phyloP scores from a whole-genome alignment of 768 basidiomycete genomes.

The Lactifluus volemus region DNA sequence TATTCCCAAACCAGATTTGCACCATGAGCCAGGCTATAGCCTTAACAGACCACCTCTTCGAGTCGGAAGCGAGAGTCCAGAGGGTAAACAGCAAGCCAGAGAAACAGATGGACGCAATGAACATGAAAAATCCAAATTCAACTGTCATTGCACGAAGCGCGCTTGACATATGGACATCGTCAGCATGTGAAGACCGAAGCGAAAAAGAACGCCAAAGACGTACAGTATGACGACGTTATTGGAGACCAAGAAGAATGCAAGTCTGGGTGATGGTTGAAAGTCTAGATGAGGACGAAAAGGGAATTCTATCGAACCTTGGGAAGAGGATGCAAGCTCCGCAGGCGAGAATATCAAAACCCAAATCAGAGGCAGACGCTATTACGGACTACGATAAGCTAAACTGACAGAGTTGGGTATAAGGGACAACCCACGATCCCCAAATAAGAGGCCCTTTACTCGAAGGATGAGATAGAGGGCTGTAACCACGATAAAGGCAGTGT shows the following conservation, averaged over 20 bases:
- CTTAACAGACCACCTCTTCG: constrained; percentile 31
- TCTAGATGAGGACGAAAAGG: neutral
- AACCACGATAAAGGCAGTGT: constrained; percentile 61
- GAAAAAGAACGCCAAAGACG: constrained; percentile 21
- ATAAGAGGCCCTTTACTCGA: constrained; percentile 52
- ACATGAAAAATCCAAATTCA: constrained; percentile 72
- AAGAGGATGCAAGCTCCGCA: constrained; percentile 82
- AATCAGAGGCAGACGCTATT: constrained; percentile 33
- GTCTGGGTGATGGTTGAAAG: constrained; percentile 27
- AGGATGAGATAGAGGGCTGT: constrained; percentile 61
- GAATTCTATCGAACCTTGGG: constrained; percentile 46
- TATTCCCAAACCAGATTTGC: constrained; percentile 82
- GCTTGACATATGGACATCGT: constrained; percentile 28
- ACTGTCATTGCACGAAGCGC: constrained; percentile 76
- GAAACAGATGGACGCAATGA: constrained; percentile 70
- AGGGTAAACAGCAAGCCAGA: constrained; percentile 62
- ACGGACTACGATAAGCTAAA: neutral
- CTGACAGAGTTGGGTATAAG: neutral
- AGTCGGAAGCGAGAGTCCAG: constrained; percentile 36
- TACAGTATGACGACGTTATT: constrained; percentile 76
- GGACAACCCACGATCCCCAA: constrained; percentile 39
- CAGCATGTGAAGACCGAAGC: neutral
- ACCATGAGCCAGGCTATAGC: constrained; percentile 77
- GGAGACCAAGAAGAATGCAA: constrained; percentile 74
- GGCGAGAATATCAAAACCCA: constrained; percentile 77